Evolutionary conservation across 208 protist genomes (phyloP).

Genomic region (Porcisia deanei): DNA sequence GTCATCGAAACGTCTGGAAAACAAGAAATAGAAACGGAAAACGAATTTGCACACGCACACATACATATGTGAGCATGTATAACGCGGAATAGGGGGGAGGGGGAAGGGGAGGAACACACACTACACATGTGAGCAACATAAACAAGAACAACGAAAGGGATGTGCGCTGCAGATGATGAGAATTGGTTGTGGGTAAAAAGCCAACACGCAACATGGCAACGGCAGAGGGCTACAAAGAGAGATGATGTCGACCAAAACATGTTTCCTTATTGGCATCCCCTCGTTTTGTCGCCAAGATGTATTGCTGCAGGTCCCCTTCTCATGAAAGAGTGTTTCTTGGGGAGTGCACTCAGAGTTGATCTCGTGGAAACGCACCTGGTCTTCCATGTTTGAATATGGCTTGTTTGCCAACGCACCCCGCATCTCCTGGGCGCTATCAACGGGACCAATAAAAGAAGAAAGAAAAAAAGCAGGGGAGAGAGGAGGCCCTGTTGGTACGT

Average conservation of each 20-base stretch:
- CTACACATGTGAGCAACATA: not conserved
- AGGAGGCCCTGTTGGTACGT: not conserved
- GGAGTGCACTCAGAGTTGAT: not conserved
- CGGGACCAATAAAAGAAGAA: conserved; percentile 5
- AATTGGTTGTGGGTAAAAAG: not conserved
- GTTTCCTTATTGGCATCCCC: no score
- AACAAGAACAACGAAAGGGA: not conserved
- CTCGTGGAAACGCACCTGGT: not conserved
- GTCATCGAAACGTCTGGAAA: not conserved
- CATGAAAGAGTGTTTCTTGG: not conserved
- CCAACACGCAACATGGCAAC: not conserved
- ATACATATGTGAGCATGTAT: not conserved
- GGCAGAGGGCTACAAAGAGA: conserved; percentile 1
- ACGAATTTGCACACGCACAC: not conserved
- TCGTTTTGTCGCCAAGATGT: no score
- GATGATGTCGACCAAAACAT: not conserved
- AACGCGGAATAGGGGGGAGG: not conserved
- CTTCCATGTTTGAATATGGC: not conserved
- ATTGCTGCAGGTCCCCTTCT: no score
- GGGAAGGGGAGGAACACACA: not conserved
- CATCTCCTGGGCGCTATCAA: not conserved
- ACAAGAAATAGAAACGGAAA: not conserved
- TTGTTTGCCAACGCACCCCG: not conserved
- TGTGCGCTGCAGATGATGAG: not conserved
- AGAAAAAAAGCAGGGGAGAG: not conserved